Evolutionary conservation across 1,284 basidiomycete genomes (phyloP).

Genomic region (Moesziomyces parantarcticus): DNA sequence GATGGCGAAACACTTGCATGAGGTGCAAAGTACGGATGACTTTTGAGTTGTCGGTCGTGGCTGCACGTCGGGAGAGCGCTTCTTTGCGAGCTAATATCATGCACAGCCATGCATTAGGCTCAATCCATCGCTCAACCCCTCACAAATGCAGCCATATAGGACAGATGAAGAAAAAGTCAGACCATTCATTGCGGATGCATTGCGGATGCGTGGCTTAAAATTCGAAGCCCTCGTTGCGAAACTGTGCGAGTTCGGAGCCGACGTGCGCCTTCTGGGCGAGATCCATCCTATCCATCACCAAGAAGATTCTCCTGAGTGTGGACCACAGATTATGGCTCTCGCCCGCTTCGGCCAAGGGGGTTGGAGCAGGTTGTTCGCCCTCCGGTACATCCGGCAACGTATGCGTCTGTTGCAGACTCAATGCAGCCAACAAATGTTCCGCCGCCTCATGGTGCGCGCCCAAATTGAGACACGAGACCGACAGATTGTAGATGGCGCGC

Average conservation of each 20-base stretch:
- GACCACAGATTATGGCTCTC: slow-evolving; percentile 79
- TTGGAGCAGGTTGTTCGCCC: slow-evolving; percentile 39
- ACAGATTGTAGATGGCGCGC: slow-evolving; percentile 95
- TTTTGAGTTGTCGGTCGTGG: no score
- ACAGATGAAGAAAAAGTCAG: no score
- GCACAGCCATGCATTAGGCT: no score
- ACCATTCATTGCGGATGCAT: no score
- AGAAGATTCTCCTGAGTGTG: slow-evolving; percentile 81
- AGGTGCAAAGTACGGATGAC: no score
- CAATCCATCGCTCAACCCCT: no score
- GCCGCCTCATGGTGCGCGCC: slow-evolving; percentile 95
- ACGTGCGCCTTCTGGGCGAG: slow-evolving; percentile 71
- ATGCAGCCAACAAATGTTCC: slow-evolving; percentile 92
- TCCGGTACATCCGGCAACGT: slow-evolving; percentile 62
- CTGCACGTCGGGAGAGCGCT: no score
- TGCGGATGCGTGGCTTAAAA: slow-evolving; percentile 71
- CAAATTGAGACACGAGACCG: slow-evolving; percentile 96
- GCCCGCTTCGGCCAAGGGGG: slow-evolving; percentile 61
- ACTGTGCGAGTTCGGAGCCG: slow-evolving; percentile 75
- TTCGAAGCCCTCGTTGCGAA: slow-evolving; percentile 84
- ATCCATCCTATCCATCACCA: slow-evolving; percentile 70
- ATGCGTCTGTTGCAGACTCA: slow-evolving; percentile 78
- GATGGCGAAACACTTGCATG: no score
- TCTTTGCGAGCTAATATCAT: no score
- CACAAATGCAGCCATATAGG: no score